A percentile compares a stretch with the other conserved stretches of the same genome.
These are phyloP conservation scores for Linderniella brevidens DNA, from an alignment of 257 asterid genomes.

Conservation along the genomic window DNA sequence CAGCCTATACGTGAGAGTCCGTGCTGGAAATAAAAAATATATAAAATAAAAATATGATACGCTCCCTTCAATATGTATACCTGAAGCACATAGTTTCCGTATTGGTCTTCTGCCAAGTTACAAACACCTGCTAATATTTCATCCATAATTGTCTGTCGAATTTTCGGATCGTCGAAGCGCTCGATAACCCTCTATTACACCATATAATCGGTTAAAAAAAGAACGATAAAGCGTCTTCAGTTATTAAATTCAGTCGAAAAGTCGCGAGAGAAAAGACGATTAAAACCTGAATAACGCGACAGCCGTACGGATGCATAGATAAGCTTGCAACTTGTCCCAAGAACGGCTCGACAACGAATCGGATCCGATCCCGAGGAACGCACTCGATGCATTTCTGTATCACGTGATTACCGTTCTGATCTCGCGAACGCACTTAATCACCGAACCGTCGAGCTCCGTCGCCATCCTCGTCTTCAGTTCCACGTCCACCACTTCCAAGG, in stretches of 20 bases:
- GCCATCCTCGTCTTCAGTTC: constrained; percentile 58
- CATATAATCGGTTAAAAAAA: too few species aligned
- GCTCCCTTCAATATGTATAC: too few species aligned
- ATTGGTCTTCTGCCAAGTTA: constrained; percentile 67
- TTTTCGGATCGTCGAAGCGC: constrained; percentile 47
- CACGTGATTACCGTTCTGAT: constrained; percentile 88
- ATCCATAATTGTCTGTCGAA: constrained; percentile 43
- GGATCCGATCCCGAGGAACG: constrained; percentile 51
- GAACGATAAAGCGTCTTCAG: too few species aligned
- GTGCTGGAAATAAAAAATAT: too few species aligned
- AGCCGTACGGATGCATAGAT: constrained; percentile 84
- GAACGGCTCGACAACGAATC: constrained; percentile 49
- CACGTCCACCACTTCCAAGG: constrained; percentile 72
- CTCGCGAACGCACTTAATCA: constrained; percentile 74
- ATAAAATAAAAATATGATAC: too few species aligned
- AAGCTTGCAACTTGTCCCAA: constrained; percentile 60
- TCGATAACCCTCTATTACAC: constrained; percentile 82
- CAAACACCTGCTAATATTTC: constrained; percentile 62
- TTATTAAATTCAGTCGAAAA: too few species aligned
- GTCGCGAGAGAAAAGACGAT: too few species aligned
- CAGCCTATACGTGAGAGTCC: too few species aligned
- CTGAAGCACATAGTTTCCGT: constrained; percentile 89
- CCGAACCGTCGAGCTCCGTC: constrained; percentile 65
- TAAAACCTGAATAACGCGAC: constrained; percentile 96
- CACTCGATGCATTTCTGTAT: constrained; percentile 85